Evolutionary conservation across 495 filamentous ascomycete genomes (phyloP), one percentile per base, ranked within the genome.

Genomic region (Hypoxylon cercidicola): DNA sequence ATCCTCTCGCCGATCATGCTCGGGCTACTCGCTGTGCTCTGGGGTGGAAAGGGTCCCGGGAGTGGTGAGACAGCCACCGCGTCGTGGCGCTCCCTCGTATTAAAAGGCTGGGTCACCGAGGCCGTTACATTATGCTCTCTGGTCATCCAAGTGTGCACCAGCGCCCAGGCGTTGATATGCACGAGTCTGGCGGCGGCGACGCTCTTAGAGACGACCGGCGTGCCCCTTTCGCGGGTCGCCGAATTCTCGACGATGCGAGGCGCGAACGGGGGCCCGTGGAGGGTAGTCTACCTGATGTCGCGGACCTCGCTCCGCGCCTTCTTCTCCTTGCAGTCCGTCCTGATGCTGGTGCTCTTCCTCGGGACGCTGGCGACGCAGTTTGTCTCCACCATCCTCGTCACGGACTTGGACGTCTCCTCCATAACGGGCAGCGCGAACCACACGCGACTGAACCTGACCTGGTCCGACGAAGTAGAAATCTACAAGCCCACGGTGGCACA

Each of bases 151-250:
- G 49, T 62, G 10, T 47, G 52, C 12, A 34, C 60, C 15, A 51
- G 52, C 11, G 47, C 46, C n/a, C 64, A 68, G 20, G 52, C 58
- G 1, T 37, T 52, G 28, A 34, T 62, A 19, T 46, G 57, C 44
- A 69, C 66, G 4, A 69, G 60, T 49, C 50, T 69, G 32, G 40
- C 62, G 19, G 66, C 66, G 18, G 66, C 60, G n/a, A 54, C 62
- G 4, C 7, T 69, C 13, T 55, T 69, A 13, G 66, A 69, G 23
- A 55, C 47, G n/a, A 51, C 53, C 15, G 66, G 66, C 16, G 60
- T 69, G 11, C 66, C 66, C 11, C 49, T 69, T 19, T 69, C 51
- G 10, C 55, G 56, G 19, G 53, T 57, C 0, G 66, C 66, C 46
- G 66, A 69, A 43, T 49, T 69, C 16, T 69, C 66, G 2, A 61